phyloP scores from a whole-genome alignment of 768 basidiomycete species.

The Rhizopogon vesiculosus region DNA sequence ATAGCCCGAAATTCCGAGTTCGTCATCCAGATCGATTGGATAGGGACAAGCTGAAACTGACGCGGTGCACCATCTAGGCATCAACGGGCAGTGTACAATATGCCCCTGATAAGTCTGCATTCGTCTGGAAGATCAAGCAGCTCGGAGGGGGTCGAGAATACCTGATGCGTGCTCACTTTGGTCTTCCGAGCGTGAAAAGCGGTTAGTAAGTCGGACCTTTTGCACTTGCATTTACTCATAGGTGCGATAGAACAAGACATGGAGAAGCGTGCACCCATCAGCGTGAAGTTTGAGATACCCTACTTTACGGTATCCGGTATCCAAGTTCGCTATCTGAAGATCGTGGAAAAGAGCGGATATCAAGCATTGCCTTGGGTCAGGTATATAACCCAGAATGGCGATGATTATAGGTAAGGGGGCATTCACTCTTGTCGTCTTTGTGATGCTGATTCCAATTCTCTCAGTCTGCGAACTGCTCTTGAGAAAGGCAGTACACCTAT shows the following conservation, averaged over 20 bases:
- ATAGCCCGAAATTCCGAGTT: constrained; percentile 95
- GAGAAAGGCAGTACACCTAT: constrained; percentile 73
- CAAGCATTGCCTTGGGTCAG: constrained; percentile 95
- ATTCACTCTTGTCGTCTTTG: background rate
- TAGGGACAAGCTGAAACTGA: background rate
- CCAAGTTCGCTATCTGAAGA: constrained; percentile 96
- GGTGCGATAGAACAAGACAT: background rate
- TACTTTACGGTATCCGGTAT: constrained; percentile 98
- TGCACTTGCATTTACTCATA: background rate
- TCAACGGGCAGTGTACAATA: constrained; percentile 95
- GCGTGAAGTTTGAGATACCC: constrained; percentile 97
- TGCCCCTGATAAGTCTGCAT: constrained; percentile 95
- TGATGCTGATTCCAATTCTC: background rate
- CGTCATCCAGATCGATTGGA: constrained; percentile 17
- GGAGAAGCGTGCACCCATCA: constrained; percentile 83
- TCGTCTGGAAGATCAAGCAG: constrained; percentile 99
- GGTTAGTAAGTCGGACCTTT: constrained; percentile 48
- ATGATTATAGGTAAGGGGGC: constrained; percentile 73
- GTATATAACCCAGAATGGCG: constrained; percentile 89
- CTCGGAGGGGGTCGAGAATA: constrained; percentile 95
- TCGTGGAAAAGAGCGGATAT: constrained; percentile 98
- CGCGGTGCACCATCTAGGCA: constrained; percentile 47
- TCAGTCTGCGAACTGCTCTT: constrained; percentile 65
- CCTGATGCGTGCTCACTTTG: constrained; percentile 97
- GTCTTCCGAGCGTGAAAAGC: constrained; percentile 86